Conservation (phyloP, 306 rosid species). For the Begonia masoniana region DNA sequence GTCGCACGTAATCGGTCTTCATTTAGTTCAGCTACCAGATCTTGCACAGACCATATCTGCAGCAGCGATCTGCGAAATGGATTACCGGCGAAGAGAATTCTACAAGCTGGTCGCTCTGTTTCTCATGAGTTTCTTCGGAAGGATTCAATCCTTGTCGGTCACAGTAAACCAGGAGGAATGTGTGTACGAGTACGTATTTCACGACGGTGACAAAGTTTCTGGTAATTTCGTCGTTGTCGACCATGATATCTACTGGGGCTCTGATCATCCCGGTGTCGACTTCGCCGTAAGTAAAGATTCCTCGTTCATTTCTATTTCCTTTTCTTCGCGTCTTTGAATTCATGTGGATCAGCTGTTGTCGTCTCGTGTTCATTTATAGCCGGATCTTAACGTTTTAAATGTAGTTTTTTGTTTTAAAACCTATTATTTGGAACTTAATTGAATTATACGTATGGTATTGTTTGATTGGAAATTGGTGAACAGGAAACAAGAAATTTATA, state of each 20-base stretch:
- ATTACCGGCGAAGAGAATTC: conserved; percentile 18
- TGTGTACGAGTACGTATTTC: conserved; percentile 77
- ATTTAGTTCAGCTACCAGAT: not conserved
- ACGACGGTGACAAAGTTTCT: conserved; percentile 68
- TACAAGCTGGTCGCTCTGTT: conserved; percentile 27
- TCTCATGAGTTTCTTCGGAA: conserved; percentile 28
- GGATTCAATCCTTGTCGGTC: conserved; percentile 60
- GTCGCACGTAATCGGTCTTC: no score
- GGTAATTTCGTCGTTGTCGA: conserved; percentile 95
- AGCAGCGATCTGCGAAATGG: conserved; percentile 16
- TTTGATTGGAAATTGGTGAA: no score
- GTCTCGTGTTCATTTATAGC: not conserved
- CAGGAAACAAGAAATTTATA: no score
- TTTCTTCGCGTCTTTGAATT: not conserved
- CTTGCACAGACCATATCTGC: not conserved
- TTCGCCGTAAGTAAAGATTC: conserved; percentile 33
- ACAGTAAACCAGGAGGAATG: conserved; percentile 84
- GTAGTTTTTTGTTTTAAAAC: no score
- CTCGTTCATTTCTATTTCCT: not conserved
- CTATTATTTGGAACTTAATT: no score
- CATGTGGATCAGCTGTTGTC: not conserved
- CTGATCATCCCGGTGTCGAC: conserved; percentile 96
- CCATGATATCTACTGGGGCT: conserved; percentile 86
- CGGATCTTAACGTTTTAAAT: no score
- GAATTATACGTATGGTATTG: no score